Percentiles rank a stretch among this genome's conserved stretches.
Conservation (phyloP, 2,329 filamentous ascomycete genomes). For the Scortechinia acanthostroma region DNA sequence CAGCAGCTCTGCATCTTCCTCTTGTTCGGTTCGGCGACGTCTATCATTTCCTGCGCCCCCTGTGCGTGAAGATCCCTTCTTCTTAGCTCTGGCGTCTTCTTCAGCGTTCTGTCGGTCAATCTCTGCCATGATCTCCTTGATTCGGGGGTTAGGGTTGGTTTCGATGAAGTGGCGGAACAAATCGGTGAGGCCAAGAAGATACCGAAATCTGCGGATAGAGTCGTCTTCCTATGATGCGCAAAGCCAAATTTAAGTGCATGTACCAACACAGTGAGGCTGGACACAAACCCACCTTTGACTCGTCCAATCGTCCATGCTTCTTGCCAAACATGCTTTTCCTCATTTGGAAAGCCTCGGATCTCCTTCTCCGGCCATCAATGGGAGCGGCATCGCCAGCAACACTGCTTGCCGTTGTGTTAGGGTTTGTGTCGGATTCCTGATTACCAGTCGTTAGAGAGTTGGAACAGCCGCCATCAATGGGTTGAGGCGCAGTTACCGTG, state of each 20-base stretch:
- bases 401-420: slow-evolving; percentile 73
- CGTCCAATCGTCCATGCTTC: slow-evolving; percentile 85
- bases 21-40: slow-evolving; percentile 84
- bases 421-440: slow-evolving; percentile 55
- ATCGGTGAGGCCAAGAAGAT: slow-evolving; percentile 88
- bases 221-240: slow-evolving; percentile 71
- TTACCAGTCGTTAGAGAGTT: not conserved
- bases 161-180: slow-evolving; percentile 98
- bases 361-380: slow-evolving; percentile 73
- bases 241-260: slow-evolving; percentile 3
- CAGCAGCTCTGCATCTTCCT: slow-evolving; percentile 85
- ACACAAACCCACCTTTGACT: slow-evolving; percentile 67
- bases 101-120: slow-evolving; percentile 82
- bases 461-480: not conserved
- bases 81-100: slow-evolving; percentile 64
- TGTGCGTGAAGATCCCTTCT: slow-evolving; percentile 64
- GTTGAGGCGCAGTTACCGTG: not conserved
- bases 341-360: slow-evolving; percentile 81
- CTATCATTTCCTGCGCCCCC: slow-evolving; percentile 76
- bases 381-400: slow-evolving; percentile 66
- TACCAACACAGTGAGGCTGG: not conserved
- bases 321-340: slow-evolving; percentile 88
- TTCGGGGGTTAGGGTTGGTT: slow-evolving; percentile 88
- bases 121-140: slow-evolving; percentile 86
- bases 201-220: slow-evolving; percentile 86